Conservation (phyloP, 495 filamentous ascomycete species). For the Aspergillus sclerotiicarbonarius region DNA sequence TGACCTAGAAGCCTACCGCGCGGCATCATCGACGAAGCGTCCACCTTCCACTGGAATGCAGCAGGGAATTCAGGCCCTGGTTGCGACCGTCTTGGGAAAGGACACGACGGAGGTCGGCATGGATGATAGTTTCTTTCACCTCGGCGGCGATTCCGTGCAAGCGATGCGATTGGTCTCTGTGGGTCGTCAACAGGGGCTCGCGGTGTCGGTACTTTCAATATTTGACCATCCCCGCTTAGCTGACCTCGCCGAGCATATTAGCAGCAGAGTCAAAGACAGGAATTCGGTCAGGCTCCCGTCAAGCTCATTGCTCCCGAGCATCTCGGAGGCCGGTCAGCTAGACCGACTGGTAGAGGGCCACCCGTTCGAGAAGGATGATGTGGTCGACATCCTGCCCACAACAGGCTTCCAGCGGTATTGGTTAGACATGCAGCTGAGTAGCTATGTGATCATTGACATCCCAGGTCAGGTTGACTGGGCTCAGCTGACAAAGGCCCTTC, state of each 20-base stretch:
- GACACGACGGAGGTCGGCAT: slow-evolving; percentile 20
- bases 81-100: slow-evolving; percentile 19
- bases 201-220: slow-evolving; percentile 23
- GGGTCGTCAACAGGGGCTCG: slow-evolving; percentile 22
- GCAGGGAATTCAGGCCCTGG: slow-evolving; percentile 16
- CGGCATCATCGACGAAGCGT: slow-evolving; percentile 8
- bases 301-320: slow-evolving; percentile 14
- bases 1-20: slow-evolving; percentile 15
- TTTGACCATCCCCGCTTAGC: slow-evolving; percentile 33
- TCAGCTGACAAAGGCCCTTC: slow-evolving; percentile 39
- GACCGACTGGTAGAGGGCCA: slow-evolving; percentile 10
- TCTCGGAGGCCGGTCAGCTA: too few species aligned
- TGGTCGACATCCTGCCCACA: slow-evolving; percentile 6
- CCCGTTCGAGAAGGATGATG: slow-evolving; percentile 9
- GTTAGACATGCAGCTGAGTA: too few species aligned
- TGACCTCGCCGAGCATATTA: slow-evolving; percentile 26
- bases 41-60: slow-evolving; percentile 9
- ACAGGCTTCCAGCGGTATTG: slow-evolving; percentile 22
- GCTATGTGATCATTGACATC: slow-evolving; percentile 19
- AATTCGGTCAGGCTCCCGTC: slow-evolving; percentile 18
- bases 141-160: slow-evolving; percentile 58
- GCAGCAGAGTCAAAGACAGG: slow-evolving; percentile 27
- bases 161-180: slow-evolving; percentile 53
- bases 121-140: slow-evolving; percentile 44
- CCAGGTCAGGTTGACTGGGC: slow-evolving; percentile 13